Evolutionary conservation across 140 eudicot genomes (phyloP).

Genomic region (Cichorium intybus): DNA sequence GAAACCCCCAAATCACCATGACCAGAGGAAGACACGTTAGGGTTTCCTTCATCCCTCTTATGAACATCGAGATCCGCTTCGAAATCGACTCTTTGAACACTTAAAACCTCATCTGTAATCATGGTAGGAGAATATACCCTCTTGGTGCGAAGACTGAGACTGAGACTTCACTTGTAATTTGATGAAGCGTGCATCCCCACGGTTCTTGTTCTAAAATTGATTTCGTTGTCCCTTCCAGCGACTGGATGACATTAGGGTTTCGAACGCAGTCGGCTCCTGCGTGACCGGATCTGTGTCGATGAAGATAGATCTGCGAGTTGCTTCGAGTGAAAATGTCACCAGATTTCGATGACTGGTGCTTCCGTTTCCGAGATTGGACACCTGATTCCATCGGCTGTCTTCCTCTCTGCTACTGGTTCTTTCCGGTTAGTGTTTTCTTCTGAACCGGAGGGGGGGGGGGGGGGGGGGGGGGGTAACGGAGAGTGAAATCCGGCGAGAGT

Average conservation of each 20-base stretch:
- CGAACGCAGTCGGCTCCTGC: constrained; percentile 37
- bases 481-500: constrained; percentile 15
- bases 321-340: constrained; percentile 52
- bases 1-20: constrained; percentile 14
- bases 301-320: constrained; percentile 44
- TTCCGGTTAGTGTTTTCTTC: not conserved
- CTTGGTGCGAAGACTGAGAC: constrained; percentile 51
- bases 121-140: constrained; percentile 48
- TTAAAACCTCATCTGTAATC: constrained; percentile 1
- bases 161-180: not conserved
- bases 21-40: not conserved
- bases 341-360: constrained; percentile 23
- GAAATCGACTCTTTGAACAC: not conserved
- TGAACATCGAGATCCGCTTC: not conserved
- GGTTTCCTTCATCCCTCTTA: not conserved
- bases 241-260: not conserved
- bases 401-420: not conserved
- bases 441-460: not conserved
- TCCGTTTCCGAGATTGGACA: constrained; percentile 34
- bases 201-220: not conserved
- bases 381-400: constrained; percentile 25
- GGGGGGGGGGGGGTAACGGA: constrained; percentile 6
- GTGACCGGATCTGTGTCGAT: constrained; percentile 52
- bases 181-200: not conserved
- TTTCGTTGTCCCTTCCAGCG: not conserved